These are phyloP conservation scores for Lyophyllum atratum DNA, from an alignment of 768 basidiomycete genomes.

Conservation along the genomic window DNA sequence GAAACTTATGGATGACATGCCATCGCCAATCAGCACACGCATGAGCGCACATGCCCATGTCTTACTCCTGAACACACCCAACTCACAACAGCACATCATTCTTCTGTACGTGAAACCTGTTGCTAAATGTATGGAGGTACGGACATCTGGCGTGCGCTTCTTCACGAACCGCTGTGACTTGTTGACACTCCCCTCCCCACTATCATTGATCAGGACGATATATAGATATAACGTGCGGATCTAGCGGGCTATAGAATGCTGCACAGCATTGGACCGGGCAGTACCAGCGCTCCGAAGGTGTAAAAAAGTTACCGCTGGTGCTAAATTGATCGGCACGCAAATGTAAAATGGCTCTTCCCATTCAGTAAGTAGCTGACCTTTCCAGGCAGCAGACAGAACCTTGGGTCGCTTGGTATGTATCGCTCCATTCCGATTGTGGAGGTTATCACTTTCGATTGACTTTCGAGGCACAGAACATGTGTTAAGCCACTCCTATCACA, in stretches of 20 bases:
- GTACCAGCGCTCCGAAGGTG: neutral
- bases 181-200: neutral
- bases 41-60: neutral
- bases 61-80: neutral
- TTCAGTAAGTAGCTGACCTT: too few relatives aligned
- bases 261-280: neutral
- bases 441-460: too few relatives aligned
- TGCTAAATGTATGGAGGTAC: neutral
- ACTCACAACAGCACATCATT: conserved; percentile 3
- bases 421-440: too few relatives aligned
- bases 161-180: neutral
- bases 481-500: neutral
- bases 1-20: neutral
- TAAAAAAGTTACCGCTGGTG: too few relatives aligned
- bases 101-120: conserved; percentile 11
- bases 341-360: too few relatives aligned
- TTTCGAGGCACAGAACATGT: neutral
- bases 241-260: neutral
- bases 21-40: conserved; percentile 9
- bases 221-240: neutral
- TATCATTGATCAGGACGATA: conserved; percentile 4
- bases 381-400: too few relatives aligned
- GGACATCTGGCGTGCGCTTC: conserved; percentile 2
- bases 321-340: too few relatives aligned
- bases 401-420: too few relatives aligned